Evolutionary conservation across 2,329 filamentous ascomycete genomes (phyloP).

Genomic region (Conoideocrella luteorostrata): DNA sequence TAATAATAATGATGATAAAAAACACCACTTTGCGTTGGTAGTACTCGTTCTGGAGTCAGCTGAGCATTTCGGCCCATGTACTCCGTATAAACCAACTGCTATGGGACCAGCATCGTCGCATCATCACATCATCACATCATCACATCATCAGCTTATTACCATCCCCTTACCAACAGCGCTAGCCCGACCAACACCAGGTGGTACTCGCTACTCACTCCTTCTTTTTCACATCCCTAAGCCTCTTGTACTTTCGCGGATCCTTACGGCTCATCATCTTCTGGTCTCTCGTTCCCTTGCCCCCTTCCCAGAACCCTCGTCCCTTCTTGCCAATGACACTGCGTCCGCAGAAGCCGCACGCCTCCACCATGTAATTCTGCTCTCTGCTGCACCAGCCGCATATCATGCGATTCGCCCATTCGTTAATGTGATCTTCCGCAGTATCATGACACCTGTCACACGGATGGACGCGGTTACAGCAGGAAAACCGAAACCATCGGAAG

Average conservation of each 20-base stretch:
- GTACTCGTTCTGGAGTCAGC: too few species aligned
- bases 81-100: too few species aligned
- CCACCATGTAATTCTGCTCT: constrained; percentile 72
- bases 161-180: background rate
- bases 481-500: constrained; percentile 60
- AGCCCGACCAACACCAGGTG: background rate
- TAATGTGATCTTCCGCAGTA: constrained; percentile 59
- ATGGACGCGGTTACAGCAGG: constrained; percentile 52
- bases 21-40: too few species aligned
- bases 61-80: too few species aligned
- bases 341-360: constrained; percentile 70
- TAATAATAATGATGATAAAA: too few species aligned
- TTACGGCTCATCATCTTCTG: constrained; percentile 65
- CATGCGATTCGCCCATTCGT: constrained; percentile 81
- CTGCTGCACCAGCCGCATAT: constrained; percentile 74
- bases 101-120: too few species aligned
- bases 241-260: constrained; percentile 67
- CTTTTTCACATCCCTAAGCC: constrained; percentile 34
- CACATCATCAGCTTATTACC: background rate
- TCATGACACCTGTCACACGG: constrained; percentile 73
- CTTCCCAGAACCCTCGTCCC: constrained; percentile 75
- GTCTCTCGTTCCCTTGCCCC: constrained; percentile 75
- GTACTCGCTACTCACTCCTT: background rate
- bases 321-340: constrained; percentile 60
- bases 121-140: too few species aligned